These are phyloP conservation scores for Hyphodiscus sp. DNA, from an alignment of 2,329 filamentous ascomycete species.

Conservation along the genomic window DNA sequence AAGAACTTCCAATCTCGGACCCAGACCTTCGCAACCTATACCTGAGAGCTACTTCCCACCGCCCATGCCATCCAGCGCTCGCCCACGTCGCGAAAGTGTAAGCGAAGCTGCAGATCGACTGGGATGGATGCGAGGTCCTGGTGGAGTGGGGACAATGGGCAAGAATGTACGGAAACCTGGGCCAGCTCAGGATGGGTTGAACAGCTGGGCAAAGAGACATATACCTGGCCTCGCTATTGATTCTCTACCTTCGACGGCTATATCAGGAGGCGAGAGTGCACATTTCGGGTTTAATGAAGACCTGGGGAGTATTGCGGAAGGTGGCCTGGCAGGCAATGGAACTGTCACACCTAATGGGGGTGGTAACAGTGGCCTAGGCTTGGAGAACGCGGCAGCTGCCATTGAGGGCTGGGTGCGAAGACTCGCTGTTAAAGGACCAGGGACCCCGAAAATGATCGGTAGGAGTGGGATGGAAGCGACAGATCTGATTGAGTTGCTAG, in stretches of 20 bases:
- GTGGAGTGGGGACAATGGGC: slow-evolving; percentile 78
- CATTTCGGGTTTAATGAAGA: slow-evolving; percentile 43
- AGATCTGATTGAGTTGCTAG: slow-evolving; percentile 67
- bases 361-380: slow-evolving; percentile 36
- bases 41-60: slow-evolving; percentile 27
- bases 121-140: slow-evolving; percentile 71
- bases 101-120: slow-evolving; percentile 37
- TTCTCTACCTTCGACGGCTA: slow-evolving; percentile 56
- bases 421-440: slow-evolving; percentile 59
- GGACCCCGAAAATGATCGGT: slow-evolving; percentile 38
- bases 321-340: slow-evolving; percentile 21
- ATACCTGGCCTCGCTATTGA: slow-evolving; percentile 73
- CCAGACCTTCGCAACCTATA: slow-evolving; percentile 15
- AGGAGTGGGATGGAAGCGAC: slow-evolving; percentile 41
- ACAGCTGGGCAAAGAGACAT: slow-evolving; percentile 74
- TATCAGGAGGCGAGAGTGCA: slow-evolving; percentile 55
- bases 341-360: slow-evolving; percentile 39
- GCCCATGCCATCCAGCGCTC: slow-evolving; percentile 19
- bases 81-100: slow-evolving; percentile 27
- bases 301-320: slow-evolving; percentile 40
- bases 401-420: slow-evolving; percentile 89
- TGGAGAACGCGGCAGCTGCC: slow-evolving; percentile 80
- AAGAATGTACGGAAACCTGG: slow-evolving; percentile 43
- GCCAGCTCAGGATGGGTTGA: slow-evolving; percentile 30
- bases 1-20: slow-evolving; percentile 21